A percentile compares a stretch with the other conserved stretches of the same genome.
Evolutionary conservation across 768 basidiomycete genomes (phyloP).

Genomic region (Leccinum fibrillosum): DNA sequence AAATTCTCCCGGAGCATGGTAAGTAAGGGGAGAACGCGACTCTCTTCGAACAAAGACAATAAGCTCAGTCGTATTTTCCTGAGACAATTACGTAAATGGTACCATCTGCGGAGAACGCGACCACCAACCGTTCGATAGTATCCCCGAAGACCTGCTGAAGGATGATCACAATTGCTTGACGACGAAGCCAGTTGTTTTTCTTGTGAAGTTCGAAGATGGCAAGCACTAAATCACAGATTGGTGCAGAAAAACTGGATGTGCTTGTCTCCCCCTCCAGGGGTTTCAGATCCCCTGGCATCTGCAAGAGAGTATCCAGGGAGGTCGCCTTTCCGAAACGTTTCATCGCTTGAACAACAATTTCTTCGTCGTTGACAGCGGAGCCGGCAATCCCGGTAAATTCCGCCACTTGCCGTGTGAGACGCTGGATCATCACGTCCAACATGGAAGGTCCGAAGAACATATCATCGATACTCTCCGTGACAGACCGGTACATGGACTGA

Average conservation of each 20-base stretch:
- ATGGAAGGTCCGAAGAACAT: conserved; percentile 96
- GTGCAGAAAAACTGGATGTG: conserved; percentile 84
- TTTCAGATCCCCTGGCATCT: conserved; percentile 74
- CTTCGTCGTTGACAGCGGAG: conserved; percentile 76
- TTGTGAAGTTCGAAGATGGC: conserved; percentile 94
- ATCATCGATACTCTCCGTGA: conserved; percentile 94
- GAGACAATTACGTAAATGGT: conserved; percentile 7
- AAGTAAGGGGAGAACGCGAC: conserved; percentile 66
- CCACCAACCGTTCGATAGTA: conserved; percentile 85
- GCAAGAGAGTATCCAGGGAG: conserved; percentile 67
- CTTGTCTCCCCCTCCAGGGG: conserved; percentile 87
- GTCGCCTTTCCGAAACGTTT: conserved; percentile 63
- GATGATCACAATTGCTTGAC: conserved; percentile 95
- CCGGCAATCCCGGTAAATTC: conserved; percentile 85
- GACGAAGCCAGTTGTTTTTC: conserved; percentile 93
- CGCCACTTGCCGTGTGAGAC: conserved; percentile 85
- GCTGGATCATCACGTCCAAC: conserved; percentile 92
- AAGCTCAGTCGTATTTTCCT: conserved; percentile 88
- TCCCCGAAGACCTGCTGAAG: conserved; percentile 94
- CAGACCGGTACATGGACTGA: conserved; percentile 83
- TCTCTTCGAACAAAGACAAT: conserved; percentile 60
- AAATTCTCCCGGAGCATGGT: conserved; percentile 65
- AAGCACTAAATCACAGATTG: conserved; percentile 90
- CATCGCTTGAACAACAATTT: conserved; percentile 77
- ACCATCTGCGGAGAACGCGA: background rate